Base-by-base conservation (phyloP, 768 basidiomycete species). In the Psilocybe tampanensis region DNA sequence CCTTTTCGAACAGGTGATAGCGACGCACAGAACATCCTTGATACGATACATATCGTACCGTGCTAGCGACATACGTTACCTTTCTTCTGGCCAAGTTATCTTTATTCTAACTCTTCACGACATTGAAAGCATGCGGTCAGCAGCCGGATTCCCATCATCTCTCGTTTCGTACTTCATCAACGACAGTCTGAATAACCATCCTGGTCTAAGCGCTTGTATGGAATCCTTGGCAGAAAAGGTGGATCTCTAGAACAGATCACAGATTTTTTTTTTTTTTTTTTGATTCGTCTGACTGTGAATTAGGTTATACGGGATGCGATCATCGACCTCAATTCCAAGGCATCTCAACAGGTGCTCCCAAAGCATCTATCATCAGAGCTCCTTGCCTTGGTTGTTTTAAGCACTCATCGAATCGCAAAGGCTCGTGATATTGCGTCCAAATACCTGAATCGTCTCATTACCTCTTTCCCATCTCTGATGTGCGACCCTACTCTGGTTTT, bases 401-500 rank as follows among this genome's bases (percentile, higher is more conserved):
- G 90, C 72, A 93, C 92, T 2, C 92, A 95, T 71, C 85, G 93
- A 24, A 84, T 92, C 56, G 77, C 83, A 29, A 92, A 90, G 68
- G 90, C 89, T 49, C 81, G 96, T 32, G 89, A 90, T 32, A 79
- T 94, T 26, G 92, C 95, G 1, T 80, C 87, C 41, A 88, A 85
- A 71, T 97, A 91, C 67, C 80, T 98, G 23, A 85, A 94, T 72
- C 83, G 86, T 36, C 76, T 98, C 39, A 88, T 98, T 61, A 89
- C 86, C 8, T 92, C 90, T 1, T 98, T 98, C 72, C 95, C 97
- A 1, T 94, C 95, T 13, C 76, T 99, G 48, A 90, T 97, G 85
- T 98, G 96, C 72, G 90, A 95, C 65, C 84, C 88, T 3, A 80
- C 86, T 9, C 80, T 98, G 12, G 90, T 98, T 6, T 94, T 89